Conservation (phyloP, 177 flowering plant species). For the Vitis hybrid region DNA sequence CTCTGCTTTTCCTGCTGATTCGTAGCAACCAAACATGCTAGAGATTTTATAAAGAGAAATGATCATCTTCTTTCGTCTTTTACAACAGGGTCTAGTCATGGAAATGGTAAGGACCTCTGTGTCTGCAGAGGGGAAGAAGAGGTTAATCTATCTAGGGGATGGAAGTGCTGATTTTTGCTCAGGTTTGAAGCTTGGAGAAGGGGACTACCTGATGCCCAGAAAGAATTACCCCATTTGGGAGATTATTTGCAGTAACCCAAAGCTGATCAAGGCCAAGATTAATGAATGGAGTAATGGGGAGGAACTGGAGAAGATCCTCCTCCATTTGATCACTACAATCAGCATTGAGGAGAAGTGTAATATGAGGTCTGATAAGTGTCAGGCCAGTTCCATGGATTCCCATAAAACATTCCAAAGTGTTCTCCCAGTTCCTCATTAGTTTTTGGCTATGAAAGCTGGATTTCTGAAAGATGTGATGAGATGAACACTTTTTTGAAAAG, state of each 20-base stretch:
- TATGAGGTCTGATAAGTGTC: background rate
- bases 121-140: conserved; percentile 8
- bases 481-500: too few species aligned
- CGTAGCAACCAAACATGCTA: too few species aligned
- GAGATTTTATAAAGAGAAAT: too few species aligned
- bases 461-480: too few species aligned
- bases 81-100: conserved; percentile 15
- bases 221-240: conserved; percentile 22
- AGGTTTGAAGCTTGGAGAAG: conserved; percentile 20
- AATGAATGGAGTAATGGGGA: conserved; percentile 20
- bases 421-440: conserved; percentile 7
- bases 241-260: conserved; percentile 4
- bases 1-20: too few species aligned
- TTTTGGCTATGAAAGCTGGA: background rate
- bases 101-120: conserved; percentile 9
- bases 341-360: conserved; percentile 3
- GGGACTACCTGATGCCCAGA: conserved; percentile 23
- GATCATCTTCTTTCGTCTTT: background rate
- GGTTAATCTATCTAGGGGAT: conserved; percentile 22
- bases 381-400: background rate
- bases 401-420: background rate
- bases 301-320: conserved; percentile 8
- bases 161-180: conserved; percentile 28
- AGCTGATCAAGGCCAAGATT: conserved; percentile 10
- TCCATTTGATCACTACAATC: background rate